Evolutionary conservation across 805 yeast species (phyloP), one percentile per base, ranked within the genome.

Genomic region (Lipomyces sp.): DNA sequence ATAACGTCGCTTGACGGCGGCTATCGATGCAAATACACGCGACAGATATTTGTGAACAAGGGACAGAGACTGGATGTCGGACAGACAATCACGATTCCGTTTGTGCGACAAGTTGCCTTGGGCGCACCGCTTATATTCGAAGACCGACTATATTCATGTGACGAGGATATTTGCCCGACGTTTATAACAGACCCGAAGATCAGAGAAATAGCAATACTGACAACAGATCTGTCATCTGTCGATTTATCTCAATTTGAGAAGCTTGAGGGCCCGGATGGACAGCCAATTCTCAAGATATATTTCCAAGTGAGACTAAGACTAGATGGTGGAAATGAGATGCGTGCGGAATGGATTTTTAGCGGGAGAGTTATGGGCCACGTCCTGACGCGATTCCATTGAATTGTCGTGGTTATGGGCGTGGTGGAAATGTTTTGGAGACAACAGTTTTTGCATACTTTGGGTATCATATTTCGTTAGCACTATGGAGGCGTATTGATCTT

Each of bases 241-340:
- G 41, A 38, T 4, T 14, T 7, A 7, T 21, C 44, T 2, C n/a
- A 10, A n/a, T 49, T 53, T 37, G 38, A 36, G 26, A 2, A 26
- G 23, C n/a, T 23, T 11, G 11, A 10, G 23, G 22, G 29, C 22
- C 6, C 39, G 34, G 7, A 4, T 14, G 8, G 16, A 39, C 14
- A 31, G 45, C 22, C 23, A 18, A 24, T 53, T 31, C 54, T 48
- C 34, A 41, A 47, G n/a, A 48, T 55, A 10, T 16, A 33, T n/a
- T 55, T 53, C 29, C 43, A 40, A 4, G 39, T 55, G 18, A 39
- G 22, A 29, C 24, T 53, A 18, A 36, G 43, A 2, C 42, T 53
- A 33, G 59, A 55, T 14, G 59, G 58, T 6, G 59, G 58, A 4
- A 44, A 50, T 18, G 59, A 53, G 39, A 6, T 55, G 32, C 33